phyloP scores from a whole-genome alignment of 345 rosid genomes.

The Clarkia xantiana region DNA sequence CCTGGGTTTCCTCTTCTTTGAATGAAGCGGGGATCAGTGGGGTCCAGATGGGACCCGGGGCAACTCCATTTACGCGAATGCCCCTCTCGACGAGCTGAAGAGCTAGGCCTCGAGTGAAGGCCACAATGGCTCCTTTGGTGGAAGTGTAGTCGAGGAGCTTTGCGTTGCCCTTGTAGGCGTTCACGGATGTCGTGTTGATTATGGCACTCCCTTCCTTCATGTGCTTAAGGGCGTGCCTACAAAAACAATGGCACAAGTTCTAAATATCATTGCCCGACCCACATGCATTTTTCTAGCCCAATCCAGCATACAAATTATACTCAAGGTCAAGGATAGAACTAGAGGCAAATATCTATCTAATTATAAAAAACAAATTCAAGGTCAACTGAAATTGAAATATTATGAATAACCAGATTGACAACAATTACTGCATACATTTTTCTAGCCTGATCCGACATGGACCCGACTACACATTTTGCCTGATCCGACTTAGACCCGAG shows the following conservation, averaged over 20 bases:
- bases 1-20: constrained; percentile 26
- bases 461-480: no score
- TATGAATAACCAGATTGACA: no score
- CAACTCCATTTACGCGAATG: constrained; percentile 58
- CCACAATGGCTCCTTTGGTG: constrained; percentile 68
- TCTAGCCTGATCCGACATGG: no score
- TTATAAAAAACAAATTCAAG: no score
- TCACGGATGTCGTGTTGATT: constrained; percentile 60
- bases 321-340: no score
- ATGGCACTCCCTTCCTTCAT: constrained; percentile 68
- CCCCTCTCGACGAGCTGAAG: constrained; percentile 49
- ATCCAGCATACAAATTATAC: no score
- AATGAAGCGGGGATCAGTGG: constrained; percentile 57
- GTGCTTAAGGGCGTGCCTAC: constrained; percentile 54
- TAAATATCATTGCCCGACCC: no score
- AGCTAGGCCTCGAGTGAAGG: constrained; percentile 58
- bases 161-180: constrained; percentile 45
- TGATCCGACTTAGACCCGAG: no score
- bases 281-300: no score
- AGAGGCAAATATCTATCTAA: no score
- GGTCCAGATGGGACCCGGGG: constrained; percentile 83
- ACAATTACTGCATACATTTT: no score
- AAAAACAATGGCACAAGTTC: not conserved
- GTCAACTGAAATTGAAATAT: no score
- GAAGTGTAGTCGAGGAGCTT: constrained; percentile 52